Evolutionary conservation across 192 early-diverging fungal genomes (phyloP), one percentile per base, ranked within the genome.

Genomic region (Funneliformis geosporum): DNA sequence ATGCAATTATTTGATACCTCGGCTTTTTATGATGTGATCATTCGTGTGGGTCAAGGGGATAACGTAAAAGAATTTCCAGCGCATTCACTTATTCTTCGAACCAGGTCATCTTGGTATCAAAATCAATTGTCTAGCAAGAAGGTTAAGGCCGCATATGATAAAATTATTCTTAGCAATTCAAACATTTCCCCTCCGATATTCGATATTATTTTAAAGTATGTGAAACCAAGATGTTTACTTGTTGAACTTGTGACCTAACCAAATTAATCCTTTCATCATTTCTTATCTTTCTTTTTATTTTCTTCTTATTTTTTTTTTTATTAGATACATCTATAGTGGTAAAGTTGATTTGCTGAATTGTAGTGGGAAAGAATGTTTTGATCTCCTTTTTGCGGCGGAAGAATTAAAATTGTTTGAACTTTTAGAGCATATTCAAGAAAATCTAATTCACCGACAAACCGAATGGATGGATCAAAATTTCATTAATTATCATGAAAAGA

Each of bases 381-480:
- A 71, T 46, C 43, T 71, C 8, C 43, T 71, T n/a, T 47, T 46
- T 71, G 69, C 69, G 27, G 69, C 69, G 1, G 69, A 71, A 71
- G 69, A 71, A 71, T 23, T 71, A 23, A 42, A 42, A 38, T 38
- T 71, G 9, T 11, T 18, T 9, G 69, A 71, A 71, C 40, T 71
- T 14, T 71, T 71, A 11, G 69, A 71, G 25, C 23, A 27, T 71
- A 71, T 71, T 71, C 69, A 71, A 71, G 40, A 44, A 43, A 21
- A 71, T 71, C 23, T 71, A 27, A 71, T 44, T 44, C 39, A 71
- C 4, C 16, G 27, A 25, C 69, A 71, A 46, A 46, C 18, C 12
- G 69, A 43, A n/a, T 71, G 44, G 69, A 71, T 71, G 69, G 44
- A 71, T 71, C 40, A 4, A 71, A 71, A 71, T 71, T 71, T 47